Base-by-base conservation (phyloP, 257 asterid species). In the Solanum sitiens region DNA sequence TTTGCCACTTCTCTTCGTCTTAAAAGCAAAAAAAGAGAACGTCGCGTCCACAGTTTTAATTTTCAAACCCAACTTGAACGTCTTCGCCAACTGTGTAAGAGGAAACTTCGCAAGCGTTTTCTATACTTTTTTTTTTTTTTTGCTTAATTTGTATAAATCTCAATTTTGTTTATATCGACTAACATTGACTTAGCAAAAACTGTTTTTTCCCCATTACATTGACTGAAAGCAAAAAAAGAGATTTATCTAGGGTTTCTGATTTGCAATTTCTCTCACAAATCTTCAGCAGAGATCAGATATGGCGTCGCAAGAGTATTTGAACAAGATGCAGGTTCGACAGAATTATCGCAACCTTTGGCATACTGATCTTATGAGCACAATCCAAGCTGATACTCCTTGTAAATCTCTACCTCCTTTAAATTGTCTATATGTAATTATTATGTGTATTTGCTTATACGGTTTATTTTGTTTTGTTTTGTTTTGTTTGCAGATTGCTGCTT, bases 271-370 rank as follows among this genome's bases (percentile, higher is more conserved):
- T 45, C 21, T 23, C 65, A 45, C 15, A 79, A 47, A 79, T 45
- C 67, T 79, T 44, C 5, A 42, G 83, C 20, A 73, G 50, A 37
- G 18, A 73, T 73, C 27, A 79, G 65, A 87, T 67, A 96, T 96
- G 98, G 94, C 90, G 92, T 88, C 95, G 75, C 98, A 97, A 90
- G 92, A 88, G 88, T 89, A 91, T 53, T 20, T 96, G 90, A 97
- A 96, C 8, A 95, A 95, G 94, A 94, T 97, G 99, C 94, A 97
- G 93, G 92, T 90, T 89, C 98, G 99, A 10, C 98, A 95, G 92
- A 93, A 92, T 87, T 97, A 94, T 87, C 96, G 98, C 40, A 97
- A 97, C 86, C 89, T 97, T 45, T 97, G 99, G 99, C 99, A 97
- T 92, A 94, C 98, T 87, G 99, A 97, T 95, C 99, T 97, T 42